These are phyloP conservation scores for Mycena albidolilacea DNA, from an alignment of 768 basidiomycete genomes.

Conservation along the genomic window DNA sequence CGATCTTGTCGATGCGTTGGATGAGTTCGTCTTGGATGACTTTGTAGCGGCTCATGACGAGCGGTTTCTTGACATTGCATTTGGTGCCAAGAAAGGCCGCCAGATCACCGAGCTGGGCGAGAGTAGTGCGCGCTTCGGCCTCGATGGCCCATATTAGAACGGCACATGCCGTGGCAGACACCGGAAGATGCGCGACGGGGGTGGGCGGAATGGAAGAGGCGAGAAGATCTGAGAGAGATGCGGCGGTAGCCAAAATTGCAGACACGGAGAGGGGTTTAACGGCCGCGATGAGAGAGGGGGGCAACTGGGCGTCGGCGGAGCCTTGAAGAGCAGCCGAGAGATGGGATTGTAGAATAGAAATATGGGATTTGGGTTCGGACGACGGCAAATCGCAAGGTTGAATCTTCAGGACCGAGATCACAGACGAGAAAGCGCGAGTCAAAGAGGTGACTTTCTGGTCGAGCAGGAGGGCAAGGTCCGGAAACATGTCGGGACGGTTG, in stretches of 20 bases:
- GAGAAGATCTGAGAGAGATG: constrained; percentile 61
- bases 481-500: constrained; percentile 75
- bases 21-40: constrained; percentile 72
- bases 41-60: constrained; percentile 81
- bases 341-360: constrained; percentile 70
- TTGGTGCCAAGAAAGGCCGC: constrained; percentile 69
- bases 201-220: constrained; percentile 54
- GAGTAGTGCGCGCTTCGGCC: constrained; percentile 68
- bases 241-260: constrained; percentile 58
- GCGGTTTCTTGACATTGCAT: constrained; percentile 64
- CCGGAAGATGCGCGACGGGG: constrained; percentile 55
- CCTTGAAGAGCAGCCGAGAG: constrained; percentile 56
- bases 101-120: constrained; percentile 70
- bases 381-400: constrained; percentile 55
- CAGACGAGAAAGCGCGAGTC: constrained; percentile 68
- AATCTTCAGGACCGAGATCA: constrained; percentile 68
- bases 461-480: constrained; percentile 78
- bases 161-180: constrained; percentile 74
- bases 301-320: constrained; percentile 56
- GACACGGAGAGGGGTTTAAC: constrained; percentile 52
- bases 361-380: constrained; percentile 72
- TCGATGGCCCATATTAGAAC: constrained; percentile 80
- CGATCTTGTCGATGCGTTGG: constrained; percentile 73
- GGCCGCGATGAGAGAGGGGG: constrained; percentile 58
- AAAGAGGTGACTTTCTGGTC: constrained; percentile 66